phyloP scores from a whole-genome alignment of 495 filamentous ascomycete species.

The Parmelia sp. region DNA sequence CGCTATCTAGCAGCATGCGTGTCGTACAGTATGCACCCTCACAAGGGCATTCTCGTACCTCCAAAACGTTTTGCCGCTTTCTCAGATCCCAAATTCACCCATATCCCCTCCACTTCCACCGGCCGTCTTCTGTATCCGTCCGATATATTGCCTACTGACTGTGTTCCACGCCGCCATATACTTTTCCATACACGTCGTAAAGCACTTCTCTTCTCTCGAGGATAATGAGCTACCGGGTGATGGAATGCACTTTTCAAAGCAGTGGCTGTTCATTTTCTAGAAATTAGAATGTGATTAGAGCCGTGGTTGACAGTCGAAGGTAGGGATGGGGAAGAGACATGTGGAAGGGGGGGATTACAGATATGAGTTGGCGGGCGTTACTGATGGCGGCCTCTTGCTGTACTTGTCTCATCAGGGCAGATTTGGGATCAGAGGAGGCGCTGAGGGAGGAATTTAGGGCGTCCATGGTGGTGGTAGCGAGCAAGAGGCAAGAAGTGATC shows the following conservation, averaged over 20 bases:
- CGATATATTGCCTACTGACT: conserved; percentile 69
- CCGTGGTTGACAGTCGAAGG: neutral
- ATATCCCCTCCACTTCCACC: conserved; percentile 5
- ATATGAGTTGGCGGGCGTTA: conserved; percentile 69
- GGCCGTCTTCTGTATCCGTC: conserved; percentile 59
- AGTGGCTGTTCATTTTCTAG: conserved; percentile 94
- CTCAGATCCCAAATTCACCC: conserved; percentile 13
- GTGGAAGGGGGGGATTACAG: conserved; percentile 42
- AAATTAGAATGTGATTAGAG: neutral
- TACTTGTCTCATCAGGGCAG: conserved; percentile 64
- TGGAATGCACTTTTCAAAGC: conserved; percentile 88
- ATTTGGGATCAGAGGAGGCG: conserved; percentile 51
- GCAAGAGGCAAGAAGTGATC: conserved; percentile 5
- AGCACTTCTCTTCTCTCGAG: conserved; percentile 64
- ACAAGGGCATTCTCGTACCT: neutral
- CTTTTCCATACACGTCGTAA: conserved; percentile 90
- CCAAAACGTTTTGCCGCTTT: neutral
- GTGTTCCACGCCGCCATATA: conserved; percentile 92
- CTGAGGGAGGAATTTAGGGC: conserved; percentile 25
- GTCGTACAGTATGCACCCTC: neutral
- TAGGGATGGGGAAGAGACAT: neutral
- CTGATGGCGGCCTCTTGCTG: conserved; percentile 64
- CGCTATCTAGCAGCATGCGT: neutral
- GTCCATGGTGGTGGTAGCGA: conserved; percentile 28
- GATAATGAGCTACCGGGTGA: conserved; percentile 75